Evolutionary conservation across 2,329 filamentous ascomycete species (phyloP), one percentile per base, ranked within the genome.

Genomic region (Talaromyces sp.): DNA sequence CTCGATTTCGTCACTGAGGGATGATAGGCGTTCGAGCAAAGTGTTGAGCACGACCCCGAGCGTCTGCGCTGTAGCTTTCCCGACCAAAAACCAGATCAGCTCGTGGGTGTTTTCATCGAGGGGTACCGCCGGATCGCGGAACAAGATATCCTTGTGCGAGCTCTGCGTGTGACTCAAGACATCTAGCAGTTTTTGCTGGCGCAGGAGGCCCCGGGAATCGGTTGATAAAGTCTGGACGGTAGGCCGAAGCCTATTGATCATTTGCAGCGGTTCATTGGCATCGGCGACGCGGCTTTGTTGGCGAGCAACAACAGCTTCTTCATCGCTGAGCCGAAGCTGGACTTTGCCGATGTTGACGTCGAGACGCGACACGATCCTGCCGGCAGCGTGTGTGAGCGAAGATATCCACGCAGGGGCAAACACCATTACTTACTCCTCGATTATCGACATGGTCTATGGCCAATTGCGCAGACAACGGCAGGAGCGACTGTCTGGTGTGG

Each of bases 321-420:
- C 54, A n/a, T 47, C 54, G 36, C 25, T n/a, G 11, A 25, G 25
- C 25, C 44, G 39, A 32, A 58, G n/a, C 17, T 61, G 47, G 30
- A 54, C 44, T 60, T 55, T 59, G 39, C 59, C 61, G 25, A 59
- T 59, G 33, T 60, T 57, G 28, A 60, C 13, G 25, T 62, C 61
- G 11, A 62, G 19, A 22, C 57, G 61, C 25, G 57, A 62, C 13
- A 62, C 53, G 39, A 62, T 55, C 54, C 61, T 62, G 55, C 9
- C 3, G 7, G 25, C 28, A 30, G 1, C 49, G 25, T 27, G 13
- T 2, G 44, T 51, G 15, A 51, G 19, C 4, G 9, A 25, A 8
- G 44, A 13, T 51, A 27, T 11, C 2, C 44, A 51, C 9, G 4
- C 44, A 22, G 19, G 25, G 25, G 13, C 44, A 27, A 27, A 25